phyloP scores from a whole-genome alignment of 129 eudicot genomes.

The Flaveria brownii region DNA sequence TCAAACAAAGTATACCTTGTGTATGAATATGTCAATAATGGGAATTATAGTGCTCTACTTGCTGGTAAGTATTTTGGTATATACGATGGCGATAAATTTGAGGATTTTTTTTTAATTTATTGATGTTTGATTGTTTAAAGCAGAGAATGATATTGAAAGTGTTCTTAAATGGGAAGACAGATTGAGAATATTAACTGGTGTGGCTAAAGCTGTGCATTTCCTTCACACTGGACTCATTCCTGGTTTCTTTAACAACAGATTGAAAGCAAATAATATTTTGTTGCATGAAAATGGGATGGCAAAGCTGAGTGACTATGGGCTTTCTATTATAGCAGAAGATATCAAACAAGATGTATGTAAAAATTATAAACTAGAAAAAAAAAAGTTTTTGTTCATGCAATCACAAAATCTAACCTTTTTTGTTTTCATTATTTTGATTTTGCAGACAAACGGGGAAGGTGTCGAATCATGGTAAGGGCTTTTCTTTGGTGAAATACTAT shows the following conservation, averaged over 20 bases:
- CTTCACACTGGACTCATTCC: slow-evolving; percentile 77
- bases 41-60: slow-evolving; percentile 47
- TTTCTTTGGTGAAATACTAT: slow-evolving; percentile 10
- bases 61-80: slow-evolving; percentile 46
- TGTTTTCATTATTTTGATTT: not conserved
- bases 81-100: slow-evolving; percentile 3
- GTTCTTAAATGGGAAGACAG: slow-evolving; percentile 62
- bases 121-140: slow-evolving; percentile 19
- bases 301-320: slow-evolving; percentile 66
- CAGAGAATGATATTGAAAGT: slow-evolving; percentile 37
- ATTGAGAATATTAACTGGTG: slow-evolving; percentile 53
- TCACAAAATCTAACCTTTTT: slow-evolving; percentile 9
- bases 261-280: slow-evolving; percentile 54
- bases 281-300: slow-evolving; percentile 59
- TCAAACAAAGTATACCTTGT: slow-evolving; percentile 60
- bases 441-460: slow-evolving; percentile 48
- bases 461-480: slow-evolving; percentile 48
- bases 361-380: not conserved
- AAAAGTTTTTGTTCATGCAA: not conserved
- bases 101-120: not conserved
- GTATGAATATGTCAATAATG: slow-evolving; percentile 57
- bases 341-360: slow-evolving; percentile 46
- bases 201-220: slow-evolving; percentile 71
- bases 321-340: slow-evolving; percentile 58
- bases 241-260: slow-evolving; percentile 58